A percentile compares a stretch with the other conserved stretches of the same genome.
phyloP scores from a whole-genome alignment of 257 asterid species.

The Solanum tarapatanum region DNA sequence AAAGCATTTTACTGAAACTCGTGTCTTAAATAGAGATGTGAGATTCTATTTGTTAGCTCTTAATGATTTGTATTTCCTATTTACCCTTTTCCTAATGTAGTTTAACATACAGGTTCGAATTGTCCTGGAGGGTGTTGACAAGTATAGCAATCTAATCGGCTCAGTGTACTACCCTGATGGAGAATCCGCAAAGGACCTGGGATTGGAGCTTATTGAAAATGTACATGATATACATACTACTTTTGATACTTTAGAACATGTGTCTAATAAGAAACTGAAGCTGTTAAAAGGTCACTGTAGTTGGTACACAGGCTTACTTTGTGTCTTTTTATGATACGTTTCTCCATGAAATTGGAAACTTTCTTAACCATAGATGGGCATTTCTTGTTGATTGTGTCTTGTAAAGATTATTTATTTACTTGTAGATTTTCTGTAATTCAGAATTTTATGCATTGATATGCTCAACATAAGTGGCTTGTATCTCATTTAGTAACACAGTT shows the following conservation, averaged over 20 bases:
- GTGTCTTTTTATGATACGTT: background rate
- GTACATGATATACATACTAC: constrained; percentile 23
- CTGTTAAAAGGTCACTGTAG: background rate
- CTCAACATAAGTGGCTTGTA: background rate
- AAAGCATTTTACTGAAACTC: constrained; percentile 86
- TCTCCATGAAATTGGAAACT: background rate
- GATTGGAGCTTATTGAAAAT: constrained; percentile 82
- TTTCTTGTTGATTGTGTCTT: background rate
- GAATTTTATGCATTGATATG: background rate
- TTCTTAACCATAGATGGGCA: background rate
- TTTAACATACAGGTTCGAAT: constrained; percentile 61
- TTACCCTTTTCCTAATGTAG: background rate
- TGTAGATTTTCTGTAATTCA: background rate
- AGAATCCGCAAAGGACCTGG: constrained; percentile 80
- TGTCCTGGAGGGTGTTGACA: constrained; percentile 94
- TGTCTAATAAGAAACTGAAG: background rate
- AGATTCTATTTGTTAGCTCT: constrained; percentile 9
- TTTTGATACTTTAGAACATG: background rate
- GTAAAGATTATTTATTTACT: background rate
- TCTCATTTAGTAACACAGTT: background rate
- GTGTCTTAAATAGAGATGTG: constrained; percentile 91
- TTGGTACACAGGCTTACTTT: background rate
- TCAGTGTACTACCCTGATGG: constrained; percentile 87
- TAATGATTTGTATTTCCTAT: background rate
- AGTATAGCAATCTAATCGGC: constrained; percentile 79